Base-by-base conservation (phyloP, 441 rosid genomes). In the Euphorbia celastroides region DNA sequence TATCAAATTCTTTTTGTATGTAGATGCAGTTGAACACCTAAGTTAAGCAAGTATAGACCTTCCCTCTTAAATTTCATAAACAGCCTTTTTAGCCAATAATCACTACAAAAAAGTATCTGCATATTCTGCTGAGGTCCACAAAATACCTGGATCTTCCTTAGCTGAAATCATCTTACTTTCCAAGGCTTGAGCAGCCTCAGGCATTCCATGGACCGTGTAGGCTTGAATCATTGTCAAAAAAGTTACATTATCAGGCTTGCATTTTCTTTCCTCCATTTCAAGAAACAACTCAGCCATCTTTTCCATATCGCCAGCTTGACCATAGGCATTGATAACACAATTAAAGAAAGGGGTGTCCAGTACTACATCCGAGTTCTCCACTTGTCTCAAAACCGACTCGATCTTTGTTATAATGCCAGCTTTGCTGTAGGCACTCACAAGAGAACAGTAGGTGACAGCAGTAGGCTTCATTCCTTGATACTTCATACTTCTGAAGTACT, bases 281-380 rank as follows among this genome's bases (percentile, higher is more conserved):
- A 79, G 60, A 72, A 83, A 84, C 69, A 92, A 57, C 54, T 85
- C 84, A 34, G 73, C 68, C 98, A 92, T 85, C 72, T 78, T 88
- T 1, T 84, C 85, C 38, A 89, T 41, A 70, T 88, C 83, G 64
- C 93, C 95, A 50, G 77, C 90, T 74, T 72, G 75, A 59, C 93
- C 90, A 57, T 86, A 89, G 56, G 95, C 93, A 74, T 76, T 80
- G 75, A 92, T 86, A 69, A 85, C 74, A 69, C 95, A 84, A 62
- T 92, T 92, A 69, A 86, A 88, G 75, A 89, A 89, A 0, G 86
- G 80, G 12, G 96, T 85, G 83, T 92, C 98, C 25, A 88, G 74
- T 60, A 74, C 66, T 56, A 85, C 95, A 70, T 89, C 92, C 1
- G 95, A 84, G 79, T 88, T 89, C 81, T 81, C 87, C 51, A 86